phyloP scores from a whole-genome alignment of 176 grass and related monocot genomes.

The Oryza nivara region DNA sequence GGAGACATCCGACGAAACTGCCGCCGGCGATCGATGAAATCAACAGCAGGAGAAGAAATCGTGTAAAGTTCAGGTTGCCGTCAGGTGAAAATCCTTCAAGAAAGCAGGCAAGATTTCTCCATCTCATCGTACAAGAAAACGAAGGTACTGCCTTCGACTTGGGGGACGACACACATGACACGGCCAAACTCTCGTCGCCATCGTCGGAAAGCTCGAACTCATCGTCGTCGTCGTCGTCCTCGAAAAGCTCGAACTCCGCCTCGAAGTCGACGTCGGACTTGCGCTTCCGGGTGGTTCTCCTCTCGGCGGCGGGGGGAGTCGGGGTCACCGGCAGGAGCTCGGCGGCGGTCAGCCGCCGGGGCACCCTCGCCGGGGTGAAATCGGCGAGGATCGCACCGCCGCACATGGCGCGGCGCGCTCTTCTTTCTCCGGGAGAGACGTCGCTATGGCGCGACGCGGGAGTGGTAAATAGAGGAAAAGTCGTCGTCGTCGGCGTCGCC shows the following conservation, averaged over 20 bases:
- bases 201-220: not conserved
- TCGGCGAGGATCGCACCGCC: conserved; percentile 55
- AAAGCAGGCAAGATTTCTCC: not conserved
- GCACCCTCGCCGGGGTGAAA: conserved; percentile 19
- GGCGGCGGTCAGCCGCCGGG: conserved; percentile 33
- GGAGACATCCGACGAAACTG: conserved; percentile 8
- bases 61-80: not conserved
- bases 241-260: conserved; percentile 33
- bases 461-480: not conserved
- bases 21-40: not conserved
- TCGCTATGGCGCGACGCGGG: not conserved
- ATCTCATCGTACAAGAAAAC: not conserved
- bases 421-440: not conserved
- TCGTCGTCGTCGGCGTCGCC: no score
- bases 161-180: not conserved
- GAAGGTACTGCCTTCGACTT: not conserved
- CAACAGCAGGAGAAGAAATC: not conserved
- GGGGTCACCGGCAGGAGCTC: conserved; percentile 8
- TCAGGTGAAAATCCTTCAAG: not conserved
- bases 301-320: not conserved
- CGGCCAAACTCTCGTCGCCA: not conserved
- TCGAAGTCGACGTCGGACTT: conserved; percentile 22
- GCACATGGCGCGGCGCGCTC: conserved; percentile 39
- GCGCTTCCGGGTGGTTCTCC: not conserved
- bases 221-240: not conserved